A percentile compares a stretch with the other conserved stretches of the same genome.
Evolutionary conservation across 192 early-diverging fungal genomes (phyloP).

Genomic region (Chytriomyces hyalinus): DNA sequence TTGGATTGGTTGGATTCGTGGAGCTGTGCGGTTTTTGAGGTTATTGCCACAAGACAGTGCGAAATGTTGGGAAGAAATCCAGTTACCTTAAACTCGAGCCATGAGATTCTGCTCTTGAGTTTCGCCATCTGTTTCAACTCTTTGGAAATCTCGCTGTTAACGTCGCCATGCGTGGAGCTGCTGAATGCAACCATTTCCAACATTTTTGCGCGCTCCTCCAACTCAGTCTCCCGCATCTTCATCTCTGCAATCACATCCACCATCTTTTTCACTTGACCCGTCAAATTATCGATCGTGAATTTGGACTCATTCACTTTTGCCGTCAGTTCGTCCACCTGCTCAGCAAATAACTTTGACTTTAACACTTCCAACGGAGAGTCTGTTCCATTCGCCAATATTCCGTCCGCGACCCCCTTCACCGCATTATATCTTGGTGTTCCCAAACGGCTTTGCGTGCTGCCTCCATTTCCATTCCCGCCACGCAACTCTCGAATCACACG

Average conservation of each 20-base stretch:
- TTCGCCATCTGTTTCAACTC: not conserved
- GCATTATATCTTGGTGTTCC: not conserved
- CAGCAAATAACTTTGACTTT: not conserved
- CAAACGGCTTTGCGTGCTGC: not conserved
- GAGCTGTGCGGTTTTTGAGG: not conserved
- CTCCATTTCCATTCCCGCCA: no score
- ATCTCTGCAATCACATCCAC: not conserved
- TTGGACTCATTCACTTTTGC: not conserved
- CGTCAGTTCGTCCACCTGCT: not conserved
- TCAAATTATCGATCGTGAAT: not conserved
- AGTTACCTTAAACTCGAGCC: constrained; percentile 1
- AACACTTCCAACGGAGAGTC: not conserved
- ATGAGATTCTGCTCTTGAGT: not conserved
- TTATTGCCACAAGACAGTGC: not conserved
- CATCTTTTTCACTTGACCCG: constrained; percentile 1
- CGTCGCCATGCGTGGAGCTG: not conserved
- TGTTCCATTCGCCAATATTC: not conserved
- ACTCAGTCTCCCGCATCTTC: no score
- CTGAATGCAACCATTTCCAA: no score
- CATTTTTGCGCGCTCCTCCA: no score
- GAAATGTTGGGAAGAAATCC: not conserved
- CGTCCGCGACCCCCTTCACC: not conserved
- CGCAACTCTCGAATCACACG: not conserved
- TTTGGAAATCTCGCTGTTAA: not conserved
- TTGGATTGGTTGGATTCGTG: not conserved